Evolutionary conservation across 345 rosid species (phyloP).

Genomic region (Eucalyptus rudis): DNA sequence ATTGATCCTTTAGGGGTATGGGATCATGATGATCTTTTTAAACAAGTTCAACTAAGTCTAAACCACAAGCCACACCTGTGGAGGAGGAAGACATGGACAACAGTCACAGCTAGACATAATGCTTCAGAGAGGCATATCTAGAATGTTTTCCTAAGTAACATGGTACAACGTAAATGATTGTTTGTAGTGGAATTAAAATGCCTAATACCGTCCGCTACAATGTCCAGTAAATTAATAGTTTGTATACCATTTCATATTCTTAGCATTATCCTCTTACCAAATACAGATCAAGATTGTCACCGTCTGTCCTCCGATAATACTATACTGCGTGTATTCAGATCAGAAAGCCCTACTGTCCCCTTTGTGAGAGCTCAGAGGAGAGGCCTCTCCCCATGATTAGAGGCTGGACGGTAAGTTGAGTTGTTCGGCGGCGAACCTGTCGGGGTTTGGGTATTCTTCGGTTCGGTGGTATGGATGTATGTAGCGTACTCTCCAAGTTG

Average conservation of each 20-base stretch:
- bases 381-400: not conserved
- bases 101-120: not conserved
- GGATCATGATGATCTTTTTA: not conserved
- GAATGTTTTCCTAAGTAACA: not conserved
- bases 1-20: not conserved
- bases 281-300: not conserved
- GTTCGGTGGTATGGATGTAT: no score
- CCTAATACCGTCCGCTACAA: not conserved
- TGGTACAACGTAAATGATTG: not conserved
- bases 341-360: not conserved
- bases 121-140: not conserved
- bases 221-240: not conserved
- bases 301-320: not conserved
- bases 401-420: not conserved
- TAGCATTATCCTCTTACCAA: not conserved
- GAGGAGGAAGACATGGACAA: not conserved
- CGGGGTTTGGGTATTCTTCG: not conserved
- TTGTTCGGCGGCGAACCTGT: not conserved
- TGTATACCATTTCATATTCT: not conserved
- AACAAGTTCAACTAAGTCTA: not conserved
- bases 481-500: no score
- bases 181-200: not conserved
- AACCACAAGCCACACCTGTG: not conserved
- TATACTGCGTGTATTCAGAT: not conserved
- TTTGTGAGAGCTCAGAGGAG: not conserved